These are phyloP conservation scores for Pseudocercospora fijiensis DNA, from an alignment of 2,329 filamentous ascomycete genomes.

Conservation along the genomic window DNA sequence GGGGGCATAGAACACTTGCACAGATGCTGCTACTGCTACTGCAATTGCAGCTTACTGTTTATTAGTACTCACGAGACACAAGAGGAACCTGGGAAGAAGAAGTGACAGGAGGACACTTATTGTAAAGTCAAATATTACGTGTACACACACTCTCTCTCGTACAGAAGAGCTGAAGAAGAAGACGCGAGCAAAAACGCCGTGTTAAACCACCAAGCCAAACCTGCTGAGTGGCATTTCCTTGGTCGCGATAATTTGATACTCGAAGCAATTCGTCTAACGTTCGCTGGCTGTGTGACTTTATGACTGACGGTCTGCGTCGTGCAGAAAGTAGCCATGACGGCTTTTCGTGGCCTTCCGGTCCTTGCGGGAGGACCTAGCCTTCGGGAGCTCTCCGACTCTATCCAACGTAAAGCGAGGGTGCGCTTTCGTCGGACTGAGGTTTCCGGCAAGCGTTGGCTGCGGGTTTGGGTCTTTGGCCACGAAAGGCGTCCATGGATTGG, in stretches of 20 bases:
- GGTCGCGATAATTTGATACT: not conserved
- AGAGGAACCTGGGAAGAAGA: constrained; percentile 1
- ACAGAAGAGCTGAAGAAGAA: not conserved
- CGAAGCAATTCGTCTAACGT: not conserved
- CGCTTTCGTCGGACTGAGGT: no score
- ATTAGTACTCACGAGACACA: constrained; percentile 4
- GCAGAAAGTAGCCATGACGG: not conserved
- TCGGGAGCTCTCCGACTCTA: not conserved
- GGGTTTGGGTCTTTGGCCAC: no score
- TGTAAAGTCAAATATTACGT: not conserved
- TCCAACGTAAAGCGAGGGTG: not conserved
- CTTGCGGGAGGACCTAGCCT: not conserved
- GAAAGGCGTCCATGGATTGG: no score
- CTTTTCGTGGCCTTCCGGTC: no score
- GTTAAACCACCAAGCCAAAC: not conserved
- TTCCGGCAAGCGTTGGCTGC: no score
- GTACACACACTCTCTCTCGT: not conserved
- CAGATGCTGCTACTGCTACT: constrained; percentile 1
- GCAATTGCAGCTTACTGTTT: not conserved
- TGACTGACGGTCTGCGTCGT: not conserved
- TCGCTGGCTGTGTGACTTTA: not conserved
- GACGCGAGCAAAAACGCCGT: not conserved
- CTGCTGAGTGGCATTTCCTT: not conserved
- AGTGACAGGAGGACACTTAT: not conserved
- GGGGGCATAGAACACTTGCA: not conserved